Evolutionary conservation across 2,329 filamentous ascomycete genomes (phyloP).

Genomic region (Diaporthe aspalathi): DNA sequence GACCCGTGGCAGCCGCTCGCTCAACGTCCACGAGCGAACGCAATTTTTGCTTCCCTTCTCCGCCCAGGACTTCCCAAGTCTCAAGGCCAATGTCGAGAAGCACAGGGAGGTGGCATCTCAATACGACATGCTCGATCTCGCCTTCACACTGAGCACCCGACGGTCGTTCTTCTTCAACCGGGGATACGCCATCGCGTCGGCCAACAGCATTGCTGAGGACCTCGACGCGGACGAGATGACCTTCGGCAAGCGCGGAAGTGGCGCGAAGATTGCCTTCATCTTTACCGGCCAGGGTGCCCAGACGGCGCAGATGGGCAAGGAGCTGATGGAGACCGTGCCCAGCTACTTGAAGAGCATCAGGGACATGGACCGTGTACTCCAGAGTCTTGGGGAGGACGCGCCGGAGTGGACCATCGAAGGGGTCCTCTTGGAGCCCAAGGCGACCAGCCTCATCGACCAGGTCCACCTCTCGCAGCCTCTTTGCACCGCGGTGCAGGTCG

Average conservation of each 20-base stretch:
- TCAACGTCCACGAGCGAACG: constrained; percentile 37
- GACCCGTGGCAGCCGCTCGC: background rate
- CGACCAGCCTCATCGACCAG: constrained; percentile 41
- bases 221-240: background rate
- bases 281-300: constrained; percentile 52
- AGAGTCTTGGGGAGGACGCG: constrained; percentile 19
- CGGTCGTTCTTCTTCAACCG: background rate
- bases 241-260: background rate
- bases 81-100: background rate
- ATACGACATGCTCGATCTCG: background rate
- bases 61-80: background rate
- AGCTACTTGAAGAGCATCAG: constrained; percentile 37
- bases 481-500: constrained; percentile 50
- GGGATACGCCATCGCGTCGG: background rate
- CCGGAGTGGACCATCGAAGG: constrained; percentile 46
- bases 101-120: background rate
- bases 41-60: constrained; percentile 17
- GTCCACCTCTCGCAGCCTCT: constrained; percentile 43
- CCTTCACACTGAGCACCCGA: constrained; percentile 3
- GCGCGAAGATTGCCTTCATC: constrained; percentile 40
- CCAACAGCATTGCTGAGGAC: background rate
- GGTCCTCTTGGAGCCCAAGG: constrained; percentile 40
- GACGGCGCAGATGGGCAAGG: constrained; percentile 44
- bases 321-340: constrained; percentile 40
- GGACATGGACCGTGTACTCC: background rate